A percentile compares a stretch with the other conserved stretches of the same genome.
Conservation (phyloP, 2,329 filamentous ascomycete genomes). For the Penicillium sp. region DNA sequence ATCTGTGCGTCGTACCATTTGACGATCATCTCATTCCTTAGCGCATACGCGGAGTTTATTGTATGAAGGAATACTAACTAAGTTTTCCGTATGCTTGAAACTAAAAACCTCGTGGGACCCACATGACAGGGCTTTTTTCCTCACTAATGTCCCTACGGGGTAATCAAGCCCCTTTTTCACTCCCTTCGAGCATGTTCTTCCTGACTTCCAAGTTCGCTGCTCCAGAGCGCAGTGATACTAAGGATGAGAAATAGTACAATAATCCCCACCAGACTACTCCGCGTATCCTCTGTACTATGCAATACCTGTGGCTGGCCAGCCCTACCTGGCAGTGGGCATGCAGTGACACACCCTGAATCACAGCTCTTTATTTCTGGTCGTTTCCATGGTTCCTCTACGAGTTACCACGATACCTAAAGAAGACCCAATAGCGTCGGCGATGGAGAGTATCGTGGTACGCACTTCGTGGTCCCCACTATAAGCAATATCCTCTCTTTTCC, state of each 20-base stretch:
- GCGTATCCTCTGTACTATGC: too few species aligned
- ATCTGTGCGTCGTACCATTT: slow-evolving; percentile 5
- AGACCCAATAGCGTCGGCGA: neutral
- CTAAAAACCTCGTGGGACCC: neutral
- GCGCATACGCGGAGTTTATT: neutral
- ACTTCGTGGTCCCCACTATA: neutral
- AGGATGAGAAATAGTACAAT: slow-evolving; percentile 1
- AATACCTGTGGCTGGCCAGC: slow-evolving; percentile 22
- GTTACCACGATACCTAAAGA: neutral
- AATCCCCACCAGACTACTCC: slow-evolving; percentile 13
- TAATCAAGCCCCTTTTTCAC: slow-evolving; percentile 20
- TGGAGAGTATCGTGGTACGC: neutral
- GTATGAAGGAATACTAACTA: neutral
- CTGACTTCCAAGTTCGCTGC: too few species aligned
- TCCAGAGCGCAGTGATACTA: neutral
- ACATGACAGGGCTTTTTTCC: neutral
- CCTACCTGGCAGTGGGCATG: slow-evolving; percentile 8
- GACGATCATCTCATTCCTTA: neutral
- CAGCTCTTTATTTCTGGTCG: neutral
- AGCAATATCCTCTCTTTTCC: neutral
- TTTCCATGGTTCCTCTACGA: slow-evolving; percentile 4
- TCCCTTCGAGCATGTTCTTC: slow-evolving; percentile 1
- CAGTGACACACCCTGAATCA: neutral
- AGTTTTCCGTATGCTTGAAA: too few species aligned
- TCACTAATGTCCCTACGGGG: slow-evolving; percentile 15